A percentile compares a stretch with the other conserved stretches of the same genome.
Evolutionary conservation across 1,139 yeast genomes (phyloP).

Genomic region (Kodamaea suecica): DNA sequence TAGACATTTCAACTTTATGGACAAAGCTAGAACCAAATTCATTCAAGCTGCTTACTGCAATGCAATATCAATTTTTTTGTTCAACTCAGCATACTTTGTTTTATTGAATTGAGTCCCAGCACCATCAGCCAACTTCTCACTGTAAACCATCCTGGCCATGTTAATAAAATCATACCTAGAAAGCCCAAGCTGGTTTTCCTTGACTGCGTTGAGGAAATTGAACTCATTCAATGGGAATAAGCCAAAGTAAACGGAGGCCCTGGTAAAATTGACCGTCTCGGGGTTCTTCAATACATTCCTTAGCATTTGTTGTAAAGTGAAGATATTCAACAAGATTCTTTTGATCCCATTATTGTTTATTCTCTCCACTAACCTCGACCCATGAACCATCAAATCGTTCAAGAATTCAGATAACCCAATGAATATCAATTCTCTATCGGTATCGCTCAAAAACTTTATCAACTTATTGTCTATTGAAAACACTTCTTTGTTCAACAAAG

Average conservation of each 20-base stretch:
- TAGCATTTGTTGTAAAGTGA: conserved; percentile 72
- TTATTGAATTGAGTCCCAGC: conserved; percentile 39
- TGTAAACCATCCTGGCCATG: conserved; percentile 44
- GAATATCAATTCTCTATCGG: conserved; percentile 33
- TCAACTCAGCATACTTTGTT: conserved; percentile 39
- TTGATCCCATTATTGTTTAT: conserved; percentile 67
- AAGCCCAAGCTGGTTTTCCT: conserved; percentile 18
- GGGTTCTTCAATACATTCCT: conserved; percentile 60
- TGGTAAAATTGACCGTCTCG: conserved; percentile 55
- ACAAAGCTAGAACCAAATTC: too few relatives aligned
- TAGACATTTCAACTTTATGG: too few relatives aligned
- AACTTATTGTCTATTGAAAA: conserved; percentile 47
- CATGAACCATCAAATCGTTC: conserved; percentile 55
- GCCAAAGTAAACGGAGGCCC: conserved; percentile 58
- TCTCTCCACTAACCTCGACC: conserved; percentile 53
- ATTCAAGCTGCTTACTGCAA: too few relatives aligned
- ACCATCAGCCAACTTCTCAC: conserved; percentile 47
- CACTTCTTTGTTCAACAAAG: conserved; percentile 58
- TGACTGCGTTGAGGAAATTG: conserved; percentile 25
- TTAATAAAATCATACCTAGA: conserved; percentile 33
- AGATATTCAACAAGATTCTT: conserved; percentile 63
- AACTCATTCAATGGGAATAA: conserved; percentile 46
- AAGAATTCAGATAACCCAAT: conserved; percentile 58
- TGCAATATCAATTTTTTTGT: conserved; percentile 21
- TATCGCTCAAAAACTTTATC: conserved; percentile 24